phyloP scores from a whole-genome alignment of 148 eudicot species.

The Diospyros kaki region DNA sequence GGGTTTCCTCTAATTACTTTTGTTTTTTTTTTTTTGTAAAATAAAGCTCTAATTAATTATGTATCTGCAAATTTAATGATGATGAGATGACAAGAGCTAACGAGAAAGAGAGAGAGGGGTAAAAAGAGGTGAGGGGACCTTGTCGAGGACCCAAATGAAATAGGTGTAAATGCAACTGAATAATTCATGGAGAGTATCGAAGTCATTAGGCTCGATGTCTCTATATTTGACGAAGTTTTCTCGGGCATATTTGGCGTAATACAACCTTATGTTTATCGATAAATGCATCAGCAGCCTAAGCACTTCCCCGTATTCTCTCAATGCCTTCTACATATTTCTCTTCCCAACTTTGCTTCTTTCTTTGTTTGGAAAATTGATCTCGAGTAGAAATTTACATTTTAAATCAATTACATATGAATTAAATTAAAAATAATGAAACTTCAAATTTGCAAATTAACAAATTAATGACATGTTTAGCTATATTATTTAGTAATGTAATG shows the following conservation, averaged over 20 bases:
- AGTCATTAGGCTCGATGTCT: constrained; percentile 56
- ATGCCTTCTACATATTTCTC: constrained; percentile 51
- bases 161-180: constrained; percentile 66
- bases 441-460: too few relatives aligned
- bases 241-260: constrained; percentile 83
- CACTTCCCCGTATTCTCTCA: constrained; percentile 75
- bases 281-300: constrained; percentile 70
- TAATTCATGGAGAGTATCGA: constrained; percentile 51
- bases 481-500: too few relatives aligned
- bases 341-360: not conserved
- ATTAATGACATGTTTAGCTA: too few relatives aligned
- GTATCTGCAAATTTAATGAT: too few relatives aligned
- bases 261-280: constrained; percentile 60
- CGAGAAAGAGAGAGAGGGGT: not conserved
- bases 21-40: too few relatives aligned
- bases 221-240: constrained; percentile 92
- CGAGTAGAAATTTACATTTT: too few relatives aligned
- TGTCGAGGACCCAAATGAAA: constrained; percentile 77
- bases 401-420: too few relatives aligned
- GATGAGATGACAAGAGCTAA: too few relatives aligned
- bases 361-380: too few relatives aligned
- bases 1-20: too few relatives aligned
- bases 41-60: too few relatives aligned
- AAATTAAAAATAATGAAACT: too few relatives aligned
- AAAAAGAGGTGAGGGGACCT: constrained; percentile 30